Evolutionary conservation across 768 basidiomycete species (phyloP).

Genomic region (button mushroom (Agaricus bisporus)): DNA sequence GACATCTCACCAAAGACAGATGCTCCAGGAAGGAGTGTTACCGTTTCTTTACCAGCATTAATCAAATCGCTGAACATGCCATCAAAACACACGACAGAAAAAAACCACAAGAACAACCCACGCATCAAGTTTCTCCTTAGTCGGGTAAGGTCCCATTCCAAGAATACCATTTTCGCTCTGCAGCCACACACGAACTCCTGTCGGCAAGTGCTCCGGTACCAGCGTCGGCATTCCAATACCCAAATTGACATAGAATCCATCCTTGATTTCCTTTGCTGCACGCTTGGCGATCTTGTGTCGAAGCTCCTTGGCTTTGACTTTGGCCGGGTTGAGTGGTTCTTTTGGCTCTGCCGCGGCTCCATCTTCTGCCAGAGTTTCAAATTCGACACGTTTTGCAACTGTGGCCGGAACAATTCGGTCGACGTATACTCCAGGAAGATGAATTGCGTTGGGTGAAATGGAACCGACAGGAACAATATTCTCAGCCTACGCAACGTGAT

Average conservation of each 20-base stretch:
- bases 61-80: constrained; percentile 64
- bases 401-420: constrained; percentile 83
- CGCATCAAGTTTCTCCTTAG: constrained; percentile 74
- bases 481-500: constrained; percentile 55
- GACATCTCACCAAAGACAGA: constrained; percentile 72
- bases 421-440: constrained; percentile 81
- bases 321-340: constrained; percentile 35
- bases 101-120: constrained; percentile 29
- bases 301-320: constrained; percentile 45
- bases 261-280: constrained; percentile 84
- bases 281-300: constrained; percentile 77
- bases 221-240: constrained; percentile 92
- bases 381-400: constrained; percentile 72
- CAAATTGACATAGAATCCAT: constrained; percentile 84
- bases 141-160: constrained; percentile 89
- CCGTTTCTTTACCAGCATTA: constrained; percentile 93
- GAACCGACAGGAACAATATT: constrained; percentile 81
- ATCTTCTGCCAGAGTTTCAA: constrained; percentile 58
- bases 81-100: neutral
- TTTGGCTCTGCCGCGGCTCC: constrained; percentile 18
- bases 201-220: constrained; percentile 71
- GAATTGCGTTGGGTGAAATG: constrained; percentile 76
- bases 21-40: constrained; percentile 88
- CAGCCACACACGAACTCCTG: constrained; percentile 77
- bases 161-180: constrained; percentile 91